A percentile compares a stretch with the other conserved stretches of the same genome.
Conservation (phyloP, 2,329 filamentous ascomycete genomes). For the Arachnopeziza araneosa region DNA sequence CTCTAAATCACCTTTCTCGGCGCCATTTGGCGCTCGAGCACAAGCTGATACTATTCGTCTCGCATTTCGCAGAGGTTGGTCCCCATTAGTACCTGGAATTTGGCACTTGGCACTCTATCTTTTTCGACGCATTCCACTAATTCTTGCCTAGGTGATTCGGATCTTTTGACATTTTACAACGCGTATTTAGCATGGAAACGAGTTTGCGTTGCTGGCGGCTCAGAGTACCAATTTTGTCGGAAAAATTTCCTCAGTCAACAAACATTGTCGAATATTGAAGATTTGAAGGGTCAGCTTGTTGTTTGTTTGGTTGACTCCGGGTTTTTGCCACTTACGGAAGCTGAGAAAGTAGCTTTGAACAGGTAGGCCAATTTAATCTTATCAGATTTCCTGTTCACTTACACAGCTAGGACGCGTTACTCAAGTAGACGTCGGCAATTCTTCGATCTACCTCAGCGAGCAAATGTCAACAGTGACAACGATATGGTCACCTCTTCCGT, state of each 20-base stretch:
- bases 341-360: conserved; percentile 65
- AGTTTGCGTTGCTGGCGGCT: conserved; percentile 63
- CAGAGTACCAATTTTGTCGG: conserved; percentile 85
- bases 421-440: conserved; percentile 62
- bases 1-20: conserved; percentile 89
- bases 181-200: conserved; percentile 87
- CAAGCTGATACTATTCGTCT: conserved; percentile 77
- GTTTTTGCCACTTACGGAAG: conserved; percentile 67
- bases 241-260: conserved; percentile 93
- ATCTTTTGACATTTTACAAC: conserved; percentile 88
- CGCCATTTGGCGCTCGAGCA: conserved; percentile 74
- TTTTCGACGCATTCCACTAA: conserved; percentile 34
- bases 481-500: conserved; percentile 75
- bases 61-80: conserved; percentile 64
- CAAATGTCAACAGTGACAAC: conserved; percentile 72
- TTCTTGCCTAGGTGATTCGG: conserved; percentile 76
- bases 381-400: conserved; percentile 2
- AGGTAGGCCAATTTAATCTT: conserved; percentile 37
- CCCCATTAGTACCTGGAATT: not conserved
- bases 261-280: conserved; percentile 86
- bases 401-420: conserved; percentile 47
- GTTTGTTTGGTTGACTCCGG: conserved; percentile 81
- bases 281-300: conserved; percentile 87
- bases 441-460: conserved; percentile 72
- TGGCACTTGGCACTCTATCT: too few relatives aligned